phyloP scores from a whole-genome alignment of 78 protist species.

The Tieghemostelium lacteum region DNA sequence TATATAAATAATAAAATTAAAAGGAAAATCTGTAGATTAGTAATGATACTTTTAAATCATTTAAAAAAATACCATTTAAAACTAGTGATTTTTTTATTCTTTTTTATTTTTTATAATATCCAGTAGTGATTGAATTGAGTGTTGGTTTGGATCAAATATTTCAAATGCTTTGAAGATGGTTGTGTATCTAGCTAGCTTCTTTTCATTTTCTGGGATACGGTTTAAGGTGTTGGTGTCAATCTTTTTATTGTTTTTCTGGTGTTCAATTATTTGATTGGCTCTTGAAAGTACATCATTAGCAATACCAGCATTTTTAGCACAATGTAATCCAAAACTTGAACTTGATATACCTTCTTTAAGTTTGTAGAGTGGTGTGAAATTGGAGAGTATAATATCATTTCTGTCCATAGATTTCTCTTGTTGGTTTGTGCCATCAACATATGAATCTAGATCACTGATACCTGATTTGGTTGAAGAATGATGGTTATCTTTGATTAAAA shows the following conservation, averaged over 20 bases:
- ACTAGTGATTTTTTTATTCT: neutral
- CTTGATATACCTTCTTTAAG: constrained; percentile 16
- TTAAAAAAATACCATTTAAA: neutral
- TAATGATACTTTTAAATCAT: too few relatives aligned
- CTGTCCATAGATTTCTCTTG: neutral
- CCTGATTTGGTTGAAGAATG: neutral
- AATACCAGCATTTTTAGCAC: constrained; percentile 51
- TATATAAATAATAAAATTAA: too few relatives aligned
- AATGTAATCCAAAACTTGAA: constrained; percentile 41
- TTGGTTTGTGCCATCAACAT: neutral
- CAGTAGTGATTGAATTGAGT: neutral
- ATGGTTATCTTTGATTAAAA: constrained; percentile 10
- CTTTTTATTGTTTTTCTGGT: constrained; percentile 18
- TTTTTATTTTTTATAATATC: neutral
- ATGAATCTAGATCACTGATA: neutral
- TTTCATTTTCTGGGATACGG: neutral
- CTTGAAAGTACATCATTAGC: constrained; percentile 3
- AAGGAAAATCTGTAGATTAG: too few relatives aligned
- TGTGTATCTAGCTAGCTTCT: neutral
- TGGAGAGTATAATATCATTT: neutral
- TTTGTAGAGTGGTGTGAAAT: constrained; percentile 21
- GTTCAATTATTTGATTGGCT: constrained; percentile 25
- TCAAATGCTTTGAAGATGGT: constrained; percentile 1
- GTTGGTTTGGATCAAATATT: constrained; percentile 4
- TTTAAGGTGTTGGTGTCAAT: neutral